Conservation (phyloP, 306 rosid species). For the Ormosia semicastrata region DNA sequence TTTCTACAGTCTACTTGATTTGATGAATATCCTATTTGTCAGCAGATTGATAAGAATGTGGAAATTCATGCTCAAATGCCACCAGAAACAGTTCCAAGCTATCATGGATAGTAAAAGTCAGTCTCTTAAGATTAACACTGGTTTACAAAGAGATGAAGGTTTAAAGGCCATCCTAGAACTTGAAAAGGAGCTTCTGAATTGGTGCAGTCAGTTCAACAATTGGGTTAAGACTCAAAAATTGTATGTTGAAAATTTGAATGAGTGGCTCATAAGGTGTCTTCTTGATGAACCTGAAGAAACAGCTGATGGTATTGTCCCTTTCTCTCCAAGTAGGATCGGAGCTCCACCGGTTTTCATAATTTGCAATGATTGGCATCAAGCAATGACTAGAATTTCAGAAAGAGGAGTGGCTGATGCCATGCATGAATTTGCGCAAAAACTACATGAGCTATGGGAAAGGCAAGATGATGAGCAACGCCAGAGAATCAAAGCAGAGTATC, state of each 20-base stretch:
- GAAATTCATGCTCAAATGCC: conserved; percentile 89
- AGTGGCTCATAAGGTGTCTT: conserved; percentile 86
- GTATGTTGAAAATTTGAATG: conserved; percentile 76
- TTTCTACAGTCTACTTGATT: not conserved
- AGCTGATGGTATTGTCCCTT: conserved; percentile 80
- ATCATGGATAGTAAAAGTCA: conserved; percentile 86
- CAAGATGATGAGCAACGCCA: conserved; percentile 87
- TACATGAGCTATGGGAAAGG: conserved; percentile 84
- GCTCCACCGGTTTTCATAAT: conserved; percentile 85
- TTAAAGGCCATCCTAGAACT: conserved; percentile 89
- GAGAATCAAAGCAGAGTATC: conserved; percentile 74
- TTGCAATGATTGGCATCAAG: conserved; percentile 94
- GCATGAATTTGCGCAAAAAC: conserved; percentile 70
- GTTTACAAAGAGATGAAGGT: conserved; percentile 65
- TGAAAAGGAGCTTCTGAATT: conserved; percentile 88
- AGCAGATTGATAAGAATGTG: conserved; percentile 94
- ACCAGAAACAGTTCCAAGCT: conserved; percentile 90
- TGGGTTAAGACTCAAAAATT: conserved; percentile 88
- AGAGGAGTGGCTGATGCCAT: conserved; percentile 68
- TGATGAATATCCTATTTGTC: conserved; percentile 31
- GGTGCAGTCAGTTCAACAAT: conserved; percentile 82
- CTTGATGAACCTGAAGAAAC: conserved; percentile 80
- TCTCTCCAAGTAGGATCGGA: conserved; percentile 85
- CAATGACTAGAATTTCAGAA: conserved; percentile 81
- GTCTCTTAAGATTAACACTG: conserved; percentile 62